Evolutionary conservation across 208 protist genomes (phyloP).

Genomic region (Entamoeba invadens): DNA sequence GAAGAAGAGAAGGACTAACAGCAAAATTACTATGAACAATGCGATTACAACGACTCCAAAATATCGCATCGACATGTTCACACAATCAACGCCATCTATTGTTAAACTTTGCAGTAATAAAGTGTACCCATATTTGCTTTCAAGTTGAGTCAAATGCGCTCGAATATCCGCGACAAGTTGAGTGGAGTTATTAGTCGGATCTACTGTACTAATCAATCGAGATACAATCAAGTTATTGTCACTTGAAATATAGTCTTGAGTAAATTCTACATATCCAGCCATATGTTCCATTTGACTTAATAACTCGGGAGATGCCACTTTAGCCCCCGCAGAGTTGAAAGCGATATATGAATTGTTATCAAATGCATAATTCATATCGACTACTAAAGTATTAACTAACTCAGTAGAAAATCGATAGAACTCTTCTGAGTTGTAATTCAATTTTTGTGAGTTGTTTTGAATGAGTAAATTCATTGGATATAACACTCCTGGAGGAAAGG

Average conservation of each 20-base stretch:
- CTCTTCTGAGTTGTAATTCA: background rate
- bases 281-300: background rate
- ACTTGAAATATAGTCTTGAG: background rate
- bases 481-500: background rate
- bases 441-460: background rate
- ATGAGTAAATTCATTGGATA: constrained; percentile 1
- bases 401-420: background rate
- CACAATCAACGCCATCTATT: background rate
- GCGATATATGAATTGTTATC: background rate
- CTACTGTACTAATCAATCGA: background rate
- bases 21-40: constrained; percentile 25
- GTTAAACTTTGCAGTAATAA: background rate
- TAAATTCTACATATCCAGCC: background rate
- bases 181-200: background rate
- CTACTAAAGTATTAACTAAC: background rate
- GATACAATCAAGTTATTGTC: background rate
- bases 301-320: background rate
- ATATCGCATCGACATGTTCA: background rate
- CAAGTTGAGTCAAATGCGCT: background rate
- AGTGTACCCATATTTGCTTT: background rate
- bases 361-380: background rate
- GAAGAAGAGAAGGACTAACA: constrained; percentile 37
- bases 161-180: background rate
- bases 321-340: background rate
- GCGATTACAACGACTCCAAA: constrained; percentile 36